Evolutionary conservation across 2,329 filamentous ascomycete species (phyloP), one percentile per base, ranked within the genome.

Genomic region (Penicillium sp.): DNA sequence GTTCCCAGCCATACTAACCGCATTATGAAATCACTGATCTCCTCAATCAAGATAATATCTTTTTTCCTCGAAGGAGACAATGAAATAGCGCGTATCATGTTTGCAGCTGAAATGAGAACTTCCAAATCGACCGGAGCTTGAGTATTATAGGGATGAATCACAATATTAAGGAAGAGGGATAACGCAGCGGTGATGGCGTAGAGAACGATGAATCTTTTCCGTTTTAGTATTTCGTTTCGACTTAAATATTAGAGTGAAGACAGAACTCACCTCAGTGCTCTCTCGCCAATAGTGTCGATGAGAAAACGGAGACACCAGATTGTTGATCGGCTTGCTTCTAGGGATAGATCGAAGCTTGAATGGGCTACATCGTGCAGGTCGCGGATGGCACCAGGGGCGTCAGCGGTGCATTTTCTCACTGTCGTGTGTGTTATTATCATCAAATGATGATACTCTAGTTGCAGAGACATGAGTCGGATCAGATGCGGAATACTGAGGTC

Each of bases 291-390:
- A 2, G 6, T 29, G 14, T 15, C 7, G 5, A 44, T 17, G 2
- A 51, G 41, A 30, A 30, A 2, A 16, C 22, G 36, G 8, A 51
- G 18, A 23, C 45, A 51, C 20, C 30, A 36, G 0, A 51, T 10
- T 1, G 43, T 51, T 28, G 48, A 51, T 2, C 45, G 41, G 16
- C 48, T 45, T 7, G 48, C 48, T 13, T 30, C 32, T 11, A 51
- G 25, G 3, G 45, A 47, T 9, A 51, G 11, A 22, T 51, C 48
- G n/a, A 51, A 51, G 30, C 48, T 51, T 14, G 48, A 51, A 42
- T 51, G 48, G 15, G 44, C 48, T 4, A 48, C 48, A 8, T 15
- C 25, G 31, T 51, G 48, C 11, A 48, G 41, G 30, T 45, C 45
- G n/a, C 12, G 16, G 8, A 16, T 26, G 3, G 16, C 39, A 23